phyloP scores from a whole-genome alignment of 164 flowering plant genomes.

The Cinnamomum micranthum region DNA sequence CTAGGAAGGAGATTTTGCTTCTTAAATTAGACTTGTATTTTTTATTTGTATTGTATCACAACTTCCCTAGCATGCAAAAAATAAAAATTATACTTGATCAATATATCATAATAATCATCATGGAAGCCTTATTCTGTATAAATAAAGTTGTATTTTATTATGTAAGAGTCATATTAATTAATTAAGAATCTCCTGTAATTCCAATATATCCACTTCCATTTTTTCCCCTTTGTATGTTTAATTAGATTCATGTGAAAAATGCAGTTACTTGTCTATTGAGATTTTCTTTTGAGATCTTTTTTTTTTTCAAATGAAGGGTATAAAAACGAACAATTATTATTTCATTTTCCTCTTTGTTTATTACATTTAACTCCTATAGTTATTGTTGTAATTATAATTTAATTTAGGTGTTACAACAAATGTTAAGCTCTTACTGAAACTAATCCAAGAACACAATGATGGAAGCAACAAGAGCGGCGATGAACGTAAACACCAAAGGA shows the following conservation, averaged over 20 bases:
- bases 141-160: neutral
- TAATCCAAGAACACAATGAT: slow-evolving; percentile 59
- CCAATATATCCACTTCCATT: neutral
- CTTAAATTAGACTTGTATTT: neutral
- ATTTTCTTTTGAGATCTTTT: neutral
- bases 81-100: neutral
- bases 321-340: neutral
- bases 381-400: neutral
- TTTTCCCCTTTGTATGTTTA: too few species aligned
- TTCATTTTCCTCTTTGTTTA: neutral
- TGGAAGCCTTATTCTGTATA: neutral
- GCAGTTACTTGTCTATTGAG: neutral
- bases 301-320: neutral
- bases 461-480: slow-evolving; percentile 35
- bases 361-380: neutral
- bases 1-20: too few species aligned
- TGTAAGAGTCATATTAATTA: neutral
- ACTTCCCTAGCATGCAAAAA: neutral
- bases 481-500: slow-evolving; percentile 36
- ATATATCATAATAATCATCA: neutral
- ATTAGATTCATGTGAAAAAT: too few species aligned
- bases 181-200: too few species aligned
- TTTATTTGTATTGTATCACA: neutral
- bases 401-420: slow-evolving; percentile 49
- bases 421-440: slow-evolving; percentile 51